Evolutionary conservation across 1,139 yeast species (phyloP), one percentile per base, ranked within the genome.

Genomic region (Magnusiomyces magnusii): DNA sequence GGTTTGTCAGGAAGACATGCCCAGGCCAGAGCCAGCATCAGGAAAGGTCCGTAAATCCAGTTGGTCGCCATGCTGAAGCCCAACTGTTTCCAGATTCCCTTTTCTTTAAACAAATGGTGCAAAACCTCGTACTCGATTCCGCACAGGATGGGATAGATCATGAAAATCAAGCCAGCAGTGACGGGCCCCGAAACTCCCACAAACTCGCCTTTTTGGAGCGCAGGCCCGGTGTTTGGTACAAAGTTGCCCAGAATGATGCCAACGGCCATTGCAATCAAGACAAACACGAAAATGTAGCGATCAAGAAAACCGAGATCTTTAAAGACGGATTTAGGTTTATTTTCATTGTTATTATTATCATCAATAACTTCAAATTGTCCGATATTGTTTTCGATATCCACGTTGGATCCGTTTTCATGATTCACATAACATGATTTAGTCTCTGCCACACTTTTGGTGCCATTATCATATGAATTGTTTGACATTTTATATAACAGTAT

Each of bases 91-190:
- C 74, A 62, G 50, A 75, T 68, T 27, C 66, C 65, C 41, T 62
- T 67, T 21, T 66, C 63, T 9, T 59, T 47, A 36, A 75, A 57
- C 10, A 71, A 62, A 10, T 56, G 58, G 59, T 69, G 74, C 25
- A 75, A 61, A 10, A 67, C 69, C 63, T 81, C 85, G 78, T 80
- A 82, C 65, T 77, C 74, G 15, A 82, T 80, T 62, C 80, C 80
- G 67, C 84, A 80, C 51, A 82, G 69, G 10, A 83, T 83, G 1
- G 86, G 86, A 21, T 79, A 72, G 83, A 82, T 82, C 86, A 82
- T 82, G 19, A 80, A 73, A 19, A 82, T 73, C 60, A 82, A 68
- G 0, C 86, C 86, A 10, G 81, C 69, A 1, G 82, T 81, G 31
- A 82, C 68, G 0, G 86, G 86, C 9, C 78, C 63, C 2, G 68